Evolutionary conservation across 805 yeast species (phyloP).

Genomic region (Nakazawaea molendinolei): DNA sequence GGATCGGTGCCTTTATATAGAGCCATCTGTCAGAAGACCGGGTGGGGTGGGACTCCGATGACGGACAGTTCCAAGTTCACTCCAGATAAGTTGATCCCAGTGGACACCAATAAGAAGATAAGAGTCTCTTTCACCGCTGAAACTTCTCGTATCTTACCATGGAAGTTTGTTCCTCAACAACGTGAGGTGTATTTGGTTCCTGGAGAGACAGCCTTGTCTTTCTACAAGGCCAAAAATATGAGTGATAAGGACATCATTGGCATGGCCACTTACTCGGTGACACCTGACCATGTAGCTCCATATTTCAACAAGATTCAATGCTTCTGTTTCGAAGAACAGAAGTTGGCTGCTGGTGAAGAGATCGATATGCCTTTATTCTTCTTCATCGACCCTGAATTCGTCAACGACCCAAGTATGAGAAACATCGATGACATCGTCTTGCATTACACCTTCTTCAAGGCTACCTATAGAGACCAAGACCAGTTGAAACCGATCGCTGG

Average conservation of each 20-base stretch:
- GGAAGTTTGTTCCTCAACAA: conserved; percentile 94
- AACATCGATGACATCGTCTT: conserved; percentile 83
- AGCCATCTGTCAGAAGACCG: conserved; percentile 88
- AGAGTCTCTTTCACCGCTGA: conserved; percentile 87
- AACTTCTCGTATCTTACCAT: conserved; percentile 83
- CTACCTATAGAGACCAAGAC: conserved; percentile 26
- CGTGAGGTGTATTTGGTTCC: conserved; percentile 89
- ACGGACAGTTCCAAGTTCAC: conserved; percentile 79
- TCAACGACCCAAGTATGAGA: conserved; percentile 87
- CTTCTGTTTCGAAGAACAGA: conserved; percentile 96
- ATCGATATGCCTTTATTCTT: conserved; percentile 98
- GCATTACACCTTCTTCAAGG: conserved; percentile 87
- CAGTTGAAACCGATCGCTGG: conserved; percentile 9
- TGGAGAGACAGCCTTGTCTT: conserved; percentile 96
- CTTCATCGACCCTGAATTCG: conserved; percentile 94
- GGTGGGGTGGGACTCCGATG: conserved; percentile 93
- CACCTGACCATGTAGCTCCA: conserved; percentile 95
- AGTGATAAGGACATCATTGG: conserved; percentile 91
- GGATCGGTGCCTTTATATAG: conserved; percentile 91
- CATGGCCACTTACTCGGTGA: conserved; percentile 96
- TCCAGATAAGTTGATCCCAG: conserved; percentile 81
- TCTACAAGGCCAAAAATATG: conserved; percentile 83
- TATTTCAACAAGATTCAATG: conserved; percentile 97
- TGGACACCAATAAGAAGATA: conserved; percentile 76
- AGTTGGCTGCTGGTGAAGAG: conserved; percentile 90